These are phyloP conservation scores for Lentinula novae-zelandiae DNA, from an alignment of 1,284 basidiomycete genomes.

Conservation along the genomic window DNA sequence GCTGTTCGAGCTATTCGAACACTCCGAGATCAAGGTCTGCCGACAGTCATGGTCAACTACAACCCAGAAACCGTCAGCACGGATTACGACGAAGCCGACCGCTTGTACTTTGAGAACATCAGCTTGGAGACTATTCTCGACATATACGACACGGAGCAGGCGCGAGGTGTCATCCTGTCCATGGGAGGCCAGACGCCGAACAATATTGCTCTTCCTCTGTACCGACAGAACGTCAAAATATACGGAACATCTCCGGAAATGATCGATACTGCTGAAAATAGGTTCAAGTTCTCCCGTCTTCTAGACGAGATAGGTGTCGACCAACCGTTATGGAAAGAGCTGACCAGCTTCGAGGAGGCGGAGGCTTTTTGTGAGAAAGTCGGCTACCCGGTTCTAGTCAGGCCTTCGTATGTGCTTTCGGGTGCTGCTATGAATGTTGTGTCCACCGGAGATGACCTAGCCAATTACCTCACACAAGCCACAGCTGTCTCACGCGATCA, in stretches of 20 bases:
- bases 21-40: constrained; percentile 89
- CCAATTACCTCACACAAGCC: constrained; percentile 92
- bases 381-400: constrained; percentile 93
- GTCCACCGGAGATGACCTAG: constrained; percentile 87
- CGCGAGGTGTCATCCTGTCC: constrained; percentile 90
- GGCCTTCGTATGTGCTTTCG: constrained; percentile 96
- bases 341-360: constrained; percentile 89
- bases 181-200: constrained; percentile 99
- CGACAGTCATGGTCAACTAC: constrained; percentile 99
- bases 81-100: constrained; percentile 98
- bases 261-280: constrained; percentile 99
- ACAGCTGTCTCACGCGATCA: constrained; percentile 96
- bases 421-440: constrained; percentile 99
- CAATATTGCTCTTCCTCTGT: constrained; percentile 93
- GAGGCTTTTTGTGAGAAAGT: constrained; percentile 86
- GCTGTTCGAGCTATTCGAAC: constrained; percentile 97
- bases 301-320: constrained; percentile 97
- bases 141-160: constrained; percentile 91
- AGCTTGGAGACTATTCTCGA: constrained; percentile 95
- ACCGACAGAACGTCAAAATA: constrained; percentile 96
- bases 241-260: constrained; percentile 98
- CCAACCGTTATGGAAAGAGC: constrained; percentile 96
- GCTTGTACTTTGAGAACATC: constrained; percentile 99
- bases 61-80: constrained; percentile 99
- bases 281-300: constrained; percentile 99